phyloP scores from a whole-genome alignment of 257 asterid species.

The Petrea volubilis region DNA sequence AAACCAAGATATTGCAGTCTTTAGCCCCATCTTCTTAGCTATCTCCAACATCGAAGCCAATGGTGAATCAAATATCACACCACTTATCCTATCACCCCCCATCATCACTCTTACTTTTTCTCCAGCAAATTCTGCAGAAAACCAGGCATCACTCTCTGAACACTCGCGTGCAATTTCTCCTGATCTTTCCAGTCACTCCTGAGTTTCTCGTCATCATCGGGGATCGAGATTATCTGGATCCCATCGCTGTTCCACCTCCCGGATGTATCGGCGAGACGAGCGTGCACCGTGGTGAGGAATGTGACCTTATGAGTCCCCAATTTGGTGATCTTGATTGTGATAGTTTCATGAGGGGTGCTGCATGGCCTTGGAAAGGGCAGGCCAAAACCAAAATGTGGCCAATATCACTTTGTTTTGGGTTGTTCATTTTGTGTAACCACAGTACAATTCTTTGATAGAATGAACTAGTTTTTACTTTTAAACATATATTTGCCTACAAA shows the following conservation, averaged over 20 bases:
- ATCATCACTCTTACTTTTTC: neutral
- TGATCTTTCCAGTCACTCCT: constrained; percentile 37
- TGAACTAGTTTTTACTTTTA: neutral
- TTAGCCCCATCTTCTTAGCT: constrained; percentile 47
- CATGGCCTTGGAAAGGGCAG: constrained; percentile 58
- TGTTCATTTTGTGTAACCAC: neutral
- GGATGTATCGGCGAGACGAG: neutral
- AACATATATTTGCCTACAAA: neutral
- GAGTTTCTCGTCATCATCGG: constrained; percentile 38
- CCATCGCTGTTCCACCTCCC: constrained; percentile 13
- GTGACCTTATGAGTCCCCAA: constrained; percentile 39
- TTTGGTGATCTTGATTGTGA: constrained; percentile 39
- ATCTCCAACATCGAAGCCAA: constrained; percentile 36
- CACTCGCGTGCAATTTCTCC: constrained; percentile 30
- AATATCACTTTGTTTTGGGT: constrained; percentile 28
- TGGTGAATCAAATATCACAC: constrained; percentile 45
- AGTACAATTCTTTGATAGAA: neutral
- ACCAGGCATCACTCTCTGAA: constrained; percentile 32
- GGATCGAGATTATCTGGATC: constrained; percentile 33
- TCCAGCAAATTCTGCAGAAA: constrained; percentile 37
- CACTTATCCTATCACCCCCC: constrained; percentile 27
- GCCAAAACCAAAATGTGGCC: constrained; percentile 48
- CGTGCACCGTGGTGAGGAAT: constrained; percentile 32
- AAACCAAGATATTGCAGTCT: constrained; percentile 45
- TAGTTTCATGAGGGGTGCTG: constrained; percentile 46